Evolutionary conservation across 2,329 filamentous ascomycete genomes (phyloP).

Genomic region (Fusarium chuoi): DNA sequence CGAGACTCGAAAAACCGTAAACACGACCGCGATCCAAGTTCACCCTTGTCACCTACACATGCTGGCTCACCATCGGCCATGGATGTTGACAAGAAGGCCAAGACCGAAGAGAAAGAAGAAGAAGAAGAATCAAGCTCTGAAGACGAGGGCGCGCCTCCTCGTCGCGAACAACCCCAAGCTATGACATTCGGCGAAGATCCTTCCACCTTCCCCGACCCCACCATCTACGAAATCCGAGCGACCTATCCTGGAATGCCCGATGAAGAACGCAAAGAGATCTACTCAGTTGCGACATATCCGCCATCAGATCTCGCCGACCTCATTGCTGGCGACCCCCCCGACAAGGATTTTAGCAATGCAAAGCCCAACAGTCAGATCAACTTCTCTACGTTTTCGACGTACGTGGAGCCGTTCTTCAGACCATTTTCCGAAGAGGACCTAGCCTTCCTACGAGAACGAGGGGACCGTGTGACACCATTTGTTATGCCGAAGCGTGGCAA

Average conservation of each 20-base stretch:
- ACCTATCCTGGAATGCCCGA: slow-evolving; percentile 80
- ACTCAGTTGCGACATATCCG: slow-evolving; percentile 87
- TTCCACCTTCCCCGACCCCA: slow-evolving; percentile 89
- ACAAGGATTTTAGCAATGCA: slow-evolving; percentile 93
- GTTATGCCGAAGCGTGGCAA: slow-evolving; percentile 86
- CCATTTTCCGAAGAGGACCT: slow-evolving; percentile 93
- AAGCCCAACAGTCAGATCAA: slow-evolving; percentile 96
- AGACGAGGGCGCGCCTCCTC: slow-evolving; percentile 69
- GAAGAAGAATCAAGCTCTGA: slow-evolving; percentile 62
- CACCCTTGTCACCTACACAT: slow-evolving; percentile 67
- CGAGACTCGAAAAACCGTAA: slow-evolving; percentile 63
- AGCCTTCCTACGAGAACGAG: slow-evolving; percentile 89
- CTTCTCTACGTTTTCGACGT: slow-evolving; percentile 91
- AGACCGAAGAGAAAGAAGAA: slow-evolving; percentile 47
- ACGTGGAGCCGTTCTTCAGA: slow-evolving; percentile 91
- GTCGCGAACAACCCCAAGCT: slow-evolving; percentile 75
- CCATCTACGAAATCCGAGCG: slow-evolving; percentile 89
- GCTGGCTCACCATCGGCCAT: slow-evolving; percentile 64
- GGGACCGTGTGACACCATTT: slow-evolving; percentile 85
- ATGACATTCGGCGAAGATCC: slow-evolving; percentile 95
- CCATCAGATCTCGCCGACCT: slow-evolving; percentile 81
- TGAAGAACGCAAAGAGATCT: slow-evolving; percentile 88
- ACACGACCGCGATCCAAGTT: slow-evolving; percentile 64
- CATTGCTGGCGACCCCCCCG: slow-evolving; percentile 88
- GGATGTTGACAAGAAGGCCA: slow-evolving; percentile 66